phyloP scores from a whole-genome alignment of 2,329 filamentous ascomycete genomes.

The Paraconiothyrium brasiliense region DNA sequence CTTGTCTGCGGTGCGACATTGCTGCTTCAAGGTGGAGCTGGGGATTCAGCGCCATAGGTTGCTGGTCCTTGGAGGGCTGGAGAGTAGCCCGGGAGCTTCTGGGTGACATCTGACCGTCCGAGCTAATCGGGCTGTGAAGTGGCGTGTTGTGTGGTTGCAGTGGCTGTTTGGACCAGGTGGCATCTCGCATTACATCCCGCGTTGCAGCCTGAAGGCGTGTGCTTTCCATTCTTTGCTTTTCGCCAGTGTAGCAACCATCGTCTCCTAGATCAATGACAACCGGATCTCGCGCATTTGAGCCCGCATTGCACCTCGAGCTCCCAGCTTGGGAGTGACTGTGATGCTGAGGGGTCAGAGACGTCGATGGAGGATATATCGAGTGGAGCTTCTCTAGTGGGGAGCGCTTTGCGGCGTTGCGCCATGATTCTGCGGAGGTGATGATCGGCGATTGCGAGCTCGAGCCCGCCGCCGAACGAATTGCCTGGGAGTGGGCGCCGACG shows the following conservation, averaged over 20 bases:
- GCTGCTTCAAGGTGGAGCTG: slow-evolving; percentile 4
- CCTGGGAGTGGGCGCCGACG: neutral
- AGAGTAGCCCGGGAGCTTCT: neutral
- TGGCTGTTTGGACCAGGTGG: neutral
- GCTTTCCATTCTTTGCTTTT: neutral
- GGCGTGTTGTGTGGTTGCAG: neutral
- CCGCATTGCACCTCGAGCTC: neutral
- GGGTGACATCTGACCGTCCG: neutral
- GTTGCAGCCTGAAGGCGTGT: neutral
- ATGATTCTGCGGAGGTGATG: slow-evolving; percentile 19
- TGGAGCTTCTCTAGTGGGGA: neutral
- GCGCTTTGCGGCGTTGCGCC: slow-evolving; percentile 4
- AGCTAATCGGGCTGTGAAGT: neutral
- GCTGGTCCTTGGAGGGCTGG: slow-evolving; percentile 6
- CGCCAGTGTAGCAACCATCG: neutral
- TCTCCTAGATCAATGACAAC: neutral
- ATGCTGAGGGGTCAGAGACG: neutral
- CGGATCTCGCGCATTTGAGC: slow-evolving; percentile 1
- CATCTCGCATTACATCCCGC: neutral
- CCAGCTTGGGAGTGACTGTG: neutral
- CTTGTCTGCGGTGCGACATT: slow-evolving; percentile 4
- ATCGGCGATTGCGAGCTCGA: slow-evolving; percentile 17
- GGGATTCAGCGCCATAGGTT: slow-evolving; percentile 11
- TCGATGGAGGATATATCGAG: neutral
- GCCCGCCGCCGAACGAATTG: neutral